phyloP scores from a whole-genome alignment of 2,329 filamentous ascomycete species.

The Zarea fungicola region DNA sequence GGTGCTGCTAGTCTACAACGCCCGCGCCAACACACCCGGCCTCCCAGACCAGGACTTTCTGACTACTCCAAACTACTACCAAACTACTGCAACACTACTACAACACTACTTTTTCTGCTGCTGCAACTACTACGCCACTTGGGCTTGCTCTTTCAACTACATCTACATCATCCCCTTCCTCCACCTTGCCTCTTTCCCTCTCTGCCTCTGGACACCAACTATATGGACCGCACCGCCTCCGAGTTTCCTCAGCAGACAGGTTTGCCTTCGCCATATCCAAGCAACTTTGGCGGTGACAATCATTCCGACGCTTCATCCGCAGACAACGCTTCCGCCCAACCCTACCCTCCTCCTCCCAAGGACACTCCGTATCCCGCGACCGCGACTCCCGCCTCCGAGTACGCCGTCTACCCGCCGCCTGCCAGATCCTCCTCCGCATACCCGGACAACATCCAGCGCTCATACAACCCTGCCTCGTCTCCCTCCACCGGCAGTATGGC shows the following conservation, averaged over 20 bases:
- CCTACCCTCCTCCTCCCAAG: constrained; percentile 76
- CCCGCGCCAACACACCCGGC: too few relatives aligned
- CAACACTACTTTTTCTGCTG: not conserved
- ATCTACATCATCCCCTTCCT: not conserved
- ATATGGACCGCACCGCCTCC: constrained; percentile 59
- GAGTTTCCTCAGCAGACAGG: constrained; percentile 77
- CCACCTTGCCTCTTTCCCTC: constrained; percentile 9
- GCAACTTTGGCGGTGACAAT: constrained; percentile 59
- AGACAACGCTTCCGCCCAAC: constrained; percentile 92
- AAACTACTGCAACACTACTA: too few relatives aligned
- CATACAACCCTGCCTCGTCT: constrained; percentile 73
- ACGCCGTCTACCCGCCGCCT: constrained; percentile 69
- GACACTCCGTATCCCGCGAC: constrained; percentile 75
- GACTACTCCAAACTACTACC: too few relatives aligned
- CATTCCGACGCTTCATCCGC: constrained; percentile 80
- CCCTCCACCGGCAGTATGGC: constrained; percentile 84
- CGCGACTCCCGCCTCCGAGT: constrained; percentile 84
- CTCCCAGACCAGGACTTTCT: not conserved
- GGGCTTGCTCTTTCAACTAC: not conserved
- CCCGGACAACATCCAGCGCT: constrained; percentile 80
- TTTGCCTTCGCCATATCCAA: constrained; percentile 71
- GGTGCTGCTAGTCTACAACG: too few relatives aligned
- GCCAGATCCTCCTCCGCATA: constrained; percentile 74
- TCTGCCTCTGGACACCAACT: constrained; percentile 21
- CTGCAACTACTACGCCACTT: not conserved